Percentiles rank a stretch among this genome's conserved stretches.
Conservation (phyloP, 2,329 filamentous ascomycete genomes). For the Apiospora kogelbergensis region DNA sequence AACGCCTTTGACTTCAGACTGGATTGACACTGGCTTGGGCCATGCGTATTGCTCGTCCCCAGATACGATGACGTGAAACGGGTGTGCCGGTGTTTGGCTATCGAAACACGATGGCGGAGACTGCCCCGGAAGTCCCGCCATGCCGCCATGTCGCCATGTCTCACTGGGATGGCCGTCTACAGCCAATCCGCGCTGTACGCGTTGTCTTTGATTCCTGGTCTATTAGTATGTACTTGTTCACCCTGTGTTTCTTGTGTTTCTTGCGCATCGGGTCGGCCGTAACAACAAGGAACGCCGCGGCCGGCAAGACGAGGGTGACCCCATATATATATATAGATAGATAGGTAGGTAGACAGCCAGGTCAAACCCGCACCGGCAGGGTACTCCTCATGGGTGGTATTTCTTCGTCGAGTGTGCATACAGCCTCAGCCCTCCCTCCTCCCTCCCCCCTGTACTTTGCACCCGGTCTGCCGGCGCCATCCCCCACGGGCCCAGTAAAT, state of each 20-base stretch:
- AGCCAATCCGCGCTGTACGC: not conserved
- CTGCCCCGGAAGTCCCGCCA: not conserved
- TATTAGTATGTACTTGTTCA: no score
- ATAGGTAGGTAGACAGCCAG: not conserved
- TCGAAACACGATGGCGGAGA: no score
- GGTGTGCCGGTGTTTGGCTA: not conserved
- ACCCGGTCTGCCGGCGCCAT: not conserved
- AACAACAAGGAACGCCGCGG: not conserved
- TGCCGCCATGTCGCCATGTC: not conserved
- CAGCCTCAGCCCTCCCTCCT: no score
- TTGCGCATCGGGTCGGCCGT: not conserved
- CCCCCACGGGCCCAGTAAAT: not conserved
- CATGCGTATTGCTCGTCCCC: no score
- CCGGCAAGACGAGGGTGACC: not conserved
- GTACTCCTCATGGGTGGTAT: not conserved
- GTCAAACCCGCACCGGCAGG: not conserved
- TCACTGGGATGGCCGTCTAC: not conserved
- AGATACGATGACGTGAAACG: not conserved
- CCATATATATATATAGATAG: no score
- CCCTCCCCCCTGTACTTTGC: not conserved
- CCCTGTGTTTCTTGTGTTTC: not conserved
- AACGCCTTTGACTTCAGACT: not conserved
- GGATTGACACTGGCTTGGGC: not conserved
- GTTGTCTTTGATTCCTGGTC: not conserved
- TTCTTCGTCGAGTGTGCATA: not conserved